phyloP scores from a whole-genome alignment of 176 grass and related monocot genomes.

The Bothriochloa decipiens region DNA sequence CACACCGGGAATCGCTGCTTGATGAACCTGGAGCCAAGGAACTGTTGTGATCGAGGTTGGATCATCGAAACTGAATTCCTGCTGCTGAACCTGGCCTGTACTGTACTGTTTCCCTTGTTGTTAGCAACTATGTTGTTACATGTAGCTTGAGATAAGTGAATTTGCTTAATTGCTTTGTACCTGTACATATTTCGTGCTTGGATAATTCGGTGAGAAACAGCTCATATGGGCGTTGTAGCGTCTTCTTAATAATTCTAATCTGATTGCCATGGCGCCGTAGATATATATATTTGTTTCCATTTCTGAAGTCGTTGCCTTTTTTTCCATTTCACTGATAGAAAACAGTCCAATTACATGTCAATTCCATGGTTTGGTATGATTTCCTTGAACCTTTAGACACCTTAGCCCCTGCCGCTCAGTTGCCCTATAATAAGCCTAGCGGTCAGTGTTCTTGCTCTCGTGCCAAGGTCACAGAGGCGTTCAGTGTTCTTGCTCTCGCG shows the following conservation, averaged over 20 bases:
- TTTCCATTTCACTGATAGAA: neutral
- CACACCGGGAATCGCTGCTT: neutral
- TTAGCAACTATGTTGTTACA: neutral
- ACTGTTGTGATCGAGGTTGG: slow-evolving; percentile 27
- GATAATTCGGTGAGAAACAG: slow-evolving; percentile 13
- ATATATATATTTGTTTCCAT: neutral
- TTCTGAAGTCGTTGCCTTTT: neutral
- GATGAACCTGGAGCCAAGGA: neutral
- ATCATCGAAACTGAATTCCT: slow-evolving; percentile 22
- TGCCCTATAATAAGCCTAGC: too few species aligned
- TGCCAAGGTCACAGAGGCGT: neutral
- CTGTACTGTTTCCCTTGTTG: slow-evolving; percentile 10
- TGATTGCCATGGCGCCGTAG: neutral
- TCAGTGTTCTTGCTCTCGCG: neutral
- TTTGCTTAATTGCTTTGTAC: slow-evolving; percentile 35
- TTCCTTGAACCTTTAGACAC: neutral
- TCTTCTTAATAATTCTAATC: neutral
- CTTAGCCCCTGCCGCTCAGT: too few species aligned
- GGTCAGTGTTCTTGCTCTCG: too few species aligned
- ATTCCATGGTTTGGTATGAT: neutral
- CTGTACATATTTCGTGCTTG: slow-evolving; percentile 31
- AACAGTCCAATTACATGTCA: neutral
- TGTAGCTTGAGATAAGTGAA: slow-evolving; percentile 33
- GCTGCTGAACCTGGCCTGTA: neutral
- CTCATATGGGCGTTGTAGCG: neutral